Conservation (phyloP, 805 yeast species). For the Hanseniaspora valbyensis region DNA sequence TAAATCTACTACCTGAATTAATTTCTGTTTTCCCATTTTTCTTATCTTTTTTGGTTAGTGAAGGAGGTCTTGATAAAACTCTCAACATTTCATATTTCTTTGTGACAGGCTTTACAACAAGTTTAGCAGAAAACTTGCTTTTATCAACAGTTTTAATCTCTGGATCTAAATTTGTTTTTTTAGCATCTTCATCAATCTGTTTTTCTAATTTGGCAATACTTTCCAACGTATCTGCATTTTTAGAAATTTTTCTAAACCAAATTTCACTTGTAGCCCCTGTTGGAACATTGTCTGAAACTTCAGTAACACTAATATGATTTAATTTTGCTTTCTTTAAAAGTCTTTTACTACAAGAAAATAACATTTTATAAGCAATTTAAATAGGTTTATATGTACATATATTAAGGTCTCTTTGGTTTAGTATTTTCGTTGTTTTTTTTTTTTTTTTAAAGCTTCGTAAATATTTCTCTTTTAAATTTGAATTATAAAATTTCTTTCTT, state of each 20-base stretch:
- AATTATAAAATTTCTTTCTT: no score
- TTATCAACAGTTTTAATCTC: neutral
- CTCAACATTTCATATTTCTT: constrained; percentile 13
- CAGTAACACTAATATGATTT: neutral
- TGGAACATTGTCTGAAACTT: constrained; percentile 5
- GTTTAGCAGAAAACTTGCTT: neutral
- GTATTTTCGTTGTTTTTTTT: neutral
- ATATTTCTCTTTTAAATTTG: no score
- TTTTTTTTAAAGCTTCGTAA: no score
- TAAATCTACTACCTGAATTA: constrained; percentile 9
- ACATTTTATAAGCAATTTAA: no score
- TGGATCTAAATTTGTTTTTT: constrained; percentile 5
- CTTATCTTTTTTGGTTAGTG: constrained; percentile 3
- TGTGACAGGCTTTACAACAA: neutral
- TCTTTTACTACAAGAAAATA: neutral
- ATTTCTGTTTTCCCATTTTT: neutral
- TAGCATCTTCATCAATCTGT: constrained; percentile 1
- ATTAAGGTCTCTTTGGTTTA: no score
- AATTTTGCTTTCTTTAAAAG: neutral
- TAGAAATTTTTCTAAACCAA: constrained; percentile 7
- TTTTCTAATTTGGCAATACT: constrained; percentile 7
- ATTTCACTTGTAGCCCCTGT: neutral
- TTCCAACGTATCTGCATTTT: neutral
- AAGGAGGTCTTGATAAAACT: constrained; percentile 4
- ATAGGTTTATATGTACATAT: no score